Base-by-base conservation (phyloP, 108 stramenopile genomes). In the Conticribra guillardii region DNA sequence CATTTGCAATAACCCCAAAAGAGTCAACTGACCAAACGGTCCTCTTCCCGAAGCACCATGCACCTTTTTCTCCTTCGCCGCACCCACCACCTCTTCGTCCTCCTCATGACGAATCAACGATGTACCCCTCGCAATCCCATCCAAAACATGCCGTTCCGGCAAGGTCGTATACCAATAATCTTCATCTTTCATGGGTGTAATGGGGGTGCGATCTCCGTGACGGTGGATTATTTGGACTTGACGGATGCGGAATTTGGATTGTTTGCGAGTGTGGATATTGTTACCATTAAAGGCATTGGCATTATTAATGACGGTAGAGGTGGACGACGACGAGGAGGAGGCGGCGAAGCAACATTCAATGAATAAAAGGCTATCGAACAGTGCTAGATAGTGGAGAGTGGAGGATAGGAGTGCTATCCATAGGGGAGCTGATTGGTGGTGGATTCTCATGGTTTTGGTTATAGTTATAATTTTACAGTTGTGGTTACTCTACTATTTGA, bases 171-270 rank as follows among this genome's bases (percentile, higher is more conserved):
- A 31, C 92, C 92, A 94, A 58, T 69, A 94, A 0, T 62, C 71
- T 51, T 86, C 90, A 62, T 94, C 79, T 30, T 76, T 81, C 37
- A 94, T 54, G 4, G 87, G 87, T 18, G 92, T 94, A 51, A 94
- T 94, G 37, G 89, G 89, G 9, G 87, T 80, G 0, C 92, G 81
- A 78, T 94, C 92, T 9, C 92, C 92, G 59, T 94, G 92, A 17
- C 92, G 79, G 61, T 90, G 92, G 3, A 91, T 41, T 0, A 94
- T 60, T 34, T 84, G 83, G 2, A 89, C 89, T 67, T 88, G 87
- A 7, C 64, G 63, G 0, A 78, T 16, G 9, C 77, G 69, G 14
- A 56, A 30, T 29, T 61, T 49, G 14, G 31, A 34, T 15, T 21
- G n/a, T n/a, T n/a, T n/a, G n/a, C 14, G 24, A 44, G 56, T 3